phyloP scores from a whole-genome alignment of 169 alveolate genomes.

The Eimeria maxima region DNA sequence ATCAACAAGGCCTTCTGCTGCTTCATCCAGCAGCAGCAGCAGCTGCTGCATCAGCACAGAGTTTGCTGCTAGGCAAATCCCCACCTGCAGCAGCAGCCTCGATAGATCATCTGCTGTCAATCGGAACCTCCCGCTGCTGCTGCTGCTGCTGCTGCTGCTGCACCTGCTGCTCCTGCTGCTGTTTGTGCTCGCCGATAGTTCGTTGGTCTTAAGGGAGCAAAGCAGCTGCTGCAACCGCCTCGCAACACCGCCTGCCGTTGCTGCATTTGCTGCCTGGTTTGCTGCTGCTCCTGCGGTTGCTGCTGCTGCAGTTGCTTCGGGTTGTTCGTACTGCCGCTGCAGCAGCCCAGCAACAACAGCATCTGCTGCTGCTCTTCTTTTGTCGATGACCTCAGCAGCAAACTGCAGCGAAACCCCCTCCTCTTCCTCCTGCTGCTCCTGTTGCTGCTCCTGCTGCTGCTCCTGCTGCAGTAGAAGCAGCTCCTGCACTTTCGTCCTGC shows the following conservation, averaged over 20 bases:
- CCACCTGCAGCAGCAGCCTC: constrained; percentile 27
- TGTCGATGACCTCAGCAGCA: too few species aligned
- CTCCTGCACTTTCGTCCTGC: neutral
- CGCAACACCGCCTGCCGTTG: constrained; percentile 21
- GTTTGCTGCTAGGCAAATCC: constrained; percentile 7
- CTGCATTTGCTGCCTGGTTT: neutral
- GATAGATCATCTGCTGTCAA: constrained; percentile 32
- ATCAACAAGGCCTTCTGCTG: constrained; percentile 35
- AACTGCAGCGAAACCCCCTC: neutral
- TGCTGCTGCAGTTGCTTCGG: constrained; percentile 31
- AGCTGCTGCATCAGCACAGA: constrained; percentile 68
- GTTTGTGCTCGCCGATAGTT: neutral
- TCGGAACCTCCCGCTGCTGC: constrained; percentile 45
- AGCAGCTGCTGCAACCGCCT: neutral
- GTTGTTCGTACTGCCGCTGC: constrained; percentile 37
- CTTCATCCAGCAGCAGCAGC: constrained; percentile 67
- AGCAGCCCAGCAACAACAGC: constrained; percentile 45
- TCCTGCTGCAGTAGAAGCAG: constrained; percentile 14
- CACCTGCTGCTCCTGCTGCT: constrained; percentile 20
- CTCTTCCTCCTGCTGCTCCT: neutral
- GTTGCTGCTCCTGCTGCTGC: constrained; percentile 60
- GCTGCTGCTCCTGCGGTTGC: constrained; percentile 18
- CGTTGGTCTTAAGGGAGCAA: constrained; percentile 9
- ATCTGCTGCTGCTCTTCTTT: constrained; percentile 2
- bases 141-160: constrained; percentile 60